Conservation (phyloP, 2,329 filamentous ascomycete genomes). For the Aspergillus spinulosporus region DNA sequence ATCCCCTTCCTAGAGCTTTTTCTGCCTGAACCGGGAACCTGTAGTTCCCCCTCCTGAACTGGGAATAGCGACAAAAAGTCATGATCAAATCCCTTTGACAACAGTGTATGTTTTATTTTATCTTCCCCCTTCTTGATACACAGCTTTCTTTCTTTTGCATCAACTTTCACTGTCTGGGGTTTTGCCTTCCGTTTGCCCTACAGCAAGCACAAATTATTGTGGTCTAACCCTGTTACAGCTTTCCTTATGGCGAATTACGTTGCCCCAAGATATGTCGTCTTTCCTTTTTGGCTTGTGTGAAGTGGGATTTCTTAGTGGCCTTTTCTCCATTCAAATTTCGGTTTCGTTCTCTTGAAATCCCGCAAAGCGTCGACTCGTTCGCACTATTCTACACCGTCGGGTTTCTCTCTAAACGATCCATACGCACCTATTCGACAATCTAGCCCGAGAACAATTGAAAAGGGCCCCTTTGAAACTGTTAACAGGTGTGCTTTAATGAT, state of each 20-base stretch:
- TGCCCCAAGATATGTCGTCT: conserved; percentile 47
- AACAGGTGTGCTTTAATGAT: conserved; percentile 18
- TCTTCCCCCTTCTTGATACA: neutral
- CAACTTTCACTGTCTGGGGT: neutral
- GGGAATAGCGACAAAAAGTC: conserved; percentile 13
- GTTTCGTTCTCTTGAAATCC: conserved; percentile 27
- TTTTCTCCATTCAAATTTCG: conserved; percentile 36
- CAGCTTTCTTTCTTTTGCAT: no score
- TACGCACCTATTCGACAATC: conserved; percentile 21
- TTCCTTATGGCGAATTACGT: conserved; percentile 45
- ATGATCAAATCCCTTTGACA: conserved; percentile 26
- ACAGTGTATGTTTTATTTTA: conserved; percentile 23
- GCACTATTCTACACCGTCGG: conserved; percentile 24
- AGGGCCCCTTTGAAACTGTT: conserved; percentile 8
- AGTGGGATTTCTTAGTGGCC: conserved; percentile 43
- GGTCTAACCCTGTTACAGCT: conserved; percentile 27
- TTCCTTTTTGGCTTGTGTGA: conserved; percentile 46
- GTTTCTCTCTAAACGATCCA: conserved; percentile 21
- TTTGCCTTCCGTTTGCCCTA: neutral
- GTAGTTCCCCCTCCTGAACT: conserved; percentile 8
- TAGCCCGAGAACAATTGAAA: conserved; percentile 12
- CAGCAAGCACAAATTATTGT: conserved; percentile 17
- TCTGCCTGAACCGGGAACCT: conserved; percentile 6
- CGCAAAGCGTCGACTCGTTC: conserved; percentile 26
- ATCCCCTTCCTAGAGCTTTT: conserved; percentile 3